These are phyloP conservation scores for Acrocalymma vagum DNA, from an alignment of 2,329 filamentous ascomycete species.

Conservation along the genomic window DNA sequence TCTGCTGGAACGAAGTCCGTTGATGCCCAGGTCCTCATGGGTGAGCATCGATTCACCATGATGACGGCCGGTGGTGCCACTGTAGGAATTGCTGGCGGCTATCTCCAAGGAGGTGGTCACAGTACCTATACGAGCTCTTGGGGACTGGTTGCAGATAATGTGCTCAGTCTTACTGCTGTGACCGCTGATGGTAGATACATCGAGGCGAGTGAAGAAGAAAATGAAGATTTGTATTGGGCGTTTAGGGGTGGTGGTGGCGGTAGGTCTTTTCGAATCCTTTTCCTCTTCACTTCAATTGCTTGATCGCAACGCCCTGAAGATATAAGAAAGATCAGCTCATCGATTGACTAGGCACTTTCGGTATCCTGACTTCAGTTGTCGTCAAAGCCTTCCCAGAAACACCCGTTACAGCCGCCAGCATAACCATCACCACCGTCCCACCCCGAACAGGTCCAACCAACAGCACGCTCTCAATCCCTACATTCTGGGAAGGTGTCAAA, in stretches of 20 bases:
- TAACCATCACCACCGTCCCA: constrained; percentile 30
- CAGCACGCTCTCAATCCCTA: constrained; percentile 21
- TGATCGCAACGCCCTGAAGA: neutral
- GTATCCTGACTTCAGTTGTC: constrained; percentile 33
- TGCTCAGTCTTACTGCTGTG: constrained; percentile 26
- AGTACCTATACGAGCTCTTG: constrained; percentile 57
- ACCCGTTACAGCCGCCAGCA: constrained; percentile 16
- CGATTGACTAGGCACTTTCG: constrained; percentile 28
- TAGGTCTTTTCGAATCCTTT: constrained; percentile 13
- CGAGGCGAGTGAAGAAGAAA: constrained; percentile 19
- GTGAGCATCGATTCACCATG: constrained; percentile 54
- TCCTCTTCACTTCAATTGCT: neutral
- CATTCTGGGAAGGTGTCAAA: constrained; percentile 35
- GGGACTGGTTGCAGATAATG: constrained; percentile 32
- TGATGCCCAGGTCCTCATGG: constrained; percentile 58
- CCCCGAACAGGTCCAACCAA: constrained; percentile 8
- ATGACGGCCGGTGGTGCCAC: constrained; percentile 62
- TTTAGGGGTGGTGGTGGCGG: constrained; percentile 37
- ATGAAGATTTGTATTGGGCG: constrained; percentile 34
- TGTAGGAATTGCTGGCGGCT: constrained; percentile 57
- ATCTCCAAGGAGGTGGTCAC: constrained; percentile 59
- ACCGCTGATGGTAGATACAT: constrained; percentile 30
- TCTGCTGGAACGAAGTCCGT: constrained; percentile 60
- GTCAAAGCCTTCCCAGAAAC: constrained; percentile 45
- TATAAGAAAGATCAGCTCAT: constrained; percentile 2